phyloP scores from a whole-genome alignment of 1,284 basidiomycete genomes.

The Fomitopsis palustris region DNA sequence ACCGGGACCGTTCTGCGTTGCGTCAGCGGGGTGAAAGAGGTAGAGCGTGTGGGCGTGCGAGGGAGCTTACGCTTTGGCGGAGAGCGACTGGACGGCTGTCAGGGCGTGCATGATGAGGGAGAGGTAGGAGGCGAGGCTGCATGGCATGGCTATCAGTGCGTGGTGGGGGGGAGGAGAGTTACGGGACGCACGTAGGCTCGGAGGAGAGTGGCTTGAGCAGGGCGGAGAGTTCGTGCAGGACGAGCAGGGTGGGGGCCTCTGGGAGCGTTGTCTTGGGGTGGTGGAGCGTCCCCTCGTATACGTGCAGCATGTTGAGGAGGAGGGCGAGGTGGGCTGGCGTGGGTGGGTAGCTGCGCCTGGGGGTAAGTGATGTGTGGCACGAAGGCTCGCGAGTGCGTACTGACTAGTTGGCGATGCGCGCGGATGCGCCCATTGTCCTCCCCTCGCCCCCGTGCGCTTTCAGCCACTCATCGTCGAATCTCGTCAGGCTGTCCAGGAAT shows the following conservation, averaged over 20 bases:
- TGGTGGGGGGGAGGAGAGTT: background rate
- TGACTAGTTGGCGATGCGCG: constrained; percentile 53
- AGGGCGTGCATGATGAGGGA: constrained; percentile 43
- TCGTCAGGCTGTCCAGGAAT: constrained; percentile 39
- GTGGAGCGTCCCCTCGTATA: constrained; percentile 27
- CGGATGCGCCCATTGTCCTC: constrained; percentile 34
- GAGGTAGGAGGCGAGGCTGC: constrained; percentile 46
- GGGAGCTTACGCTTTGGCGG: constrained; percentile 24
- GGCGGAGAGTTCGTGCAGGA: constrained; percentile 61
- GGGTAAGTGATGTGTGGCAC: constrained; percentile 9
- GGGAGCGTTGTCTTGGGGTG: constrained; percentile 39
- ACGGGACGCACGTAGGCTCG: constrained; percentile 24
- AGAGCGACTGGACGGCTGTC: constrained; percentile 31
- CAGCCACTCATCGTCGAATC: constrained; percentile 57
- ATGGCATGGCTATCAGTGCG: background rate
- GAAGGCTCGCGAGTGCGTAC: constrained; percentile 19
- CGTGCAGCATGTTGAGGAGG: constrained; percentile 51
- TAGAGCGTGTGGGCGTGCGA: too few relatives aligned
- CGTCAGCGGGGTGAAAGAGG: background rate
- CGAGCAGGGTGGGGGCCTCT: constrained; percentile 46
- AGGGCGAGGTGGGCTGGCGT: constrained; percentile 55
- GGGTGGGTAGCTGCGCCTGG: constrained; percentile 55
- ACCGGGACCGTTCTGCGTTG: constrained; percentile 20
- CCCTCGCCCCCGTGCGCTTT: constrained; percentile 43
- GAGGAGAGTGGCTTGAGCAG: constrained; percentile 43